Percentiles rank a stretch among this genome's conserved stretches.
These are phyloP conservation scores for Beverwykella pulmonaria DNA, from an alignment of 495 filamentous ascomycete genomes.

Conservation along the genomic window DNA sequence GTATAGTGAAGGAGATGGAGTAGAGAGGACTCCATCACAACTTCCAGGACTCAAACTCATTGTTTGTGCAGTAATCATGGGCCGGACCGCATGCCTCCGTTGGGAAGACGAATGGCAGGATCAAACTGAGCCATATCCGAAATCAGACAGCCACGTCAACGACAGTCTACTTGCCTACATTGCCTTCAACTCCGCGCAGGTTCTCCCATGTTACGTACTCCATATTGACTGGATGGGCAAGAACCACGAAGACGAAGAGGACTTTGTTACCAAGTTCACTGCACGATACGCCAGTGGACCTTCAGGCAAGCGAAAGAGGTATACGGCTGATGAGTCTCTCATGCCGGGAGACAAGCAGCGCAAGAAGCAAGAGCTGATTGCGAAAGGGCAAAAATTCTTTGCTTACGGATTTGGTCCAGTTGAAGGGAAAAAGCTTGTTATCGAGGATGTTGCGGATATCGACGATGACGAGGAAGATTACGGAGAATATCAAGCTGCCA, in stretches of 20 bases:
- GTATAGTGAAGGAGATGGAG: constrained; percentile 36
- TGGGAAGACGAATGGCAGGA: constrained; percentile 37
- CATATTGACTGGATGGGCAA: constrained; percentile 45
- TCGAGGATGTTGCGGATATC: constrained; percentile 49
- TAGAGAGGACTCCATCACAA: constrained; percentile 35
- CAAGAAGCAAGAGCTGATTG: constrained; percentile 40
- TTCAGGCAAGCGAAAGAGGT: background rate
- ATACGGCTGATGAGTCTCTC: background rate
- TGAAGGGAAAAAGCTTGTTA: constrained; percentile 44
- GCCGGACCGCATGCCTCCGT: constrained; percentile 36
- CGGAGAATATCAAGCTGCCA: constrained; percentile 48
- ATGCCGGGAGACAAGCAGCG: constrained; percentile 41
- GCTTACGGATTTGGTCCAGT: constrained; percentile 50
- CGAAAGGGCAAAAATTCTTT: constrained; percentile 49
- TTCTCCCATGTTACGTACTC: constrained; percentile 51
- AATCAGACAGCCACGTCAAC: constrained; percentile 46
- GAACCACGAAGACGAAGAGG: constrained; percentile 15
- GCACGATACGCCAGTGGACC: background rate
- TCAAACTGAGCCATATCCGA: constrained; percentile 25
- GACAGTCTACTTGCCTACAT: constrained; percentile 46
- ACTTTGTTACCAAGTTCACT: background rate
- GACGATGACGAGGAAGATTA: constrained; percentile 51
- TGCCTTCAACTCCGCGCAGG: constrained; percentile 49
- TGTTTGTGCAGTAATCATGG: constrained; percentile 50
- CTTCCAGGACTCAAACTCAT: constrained; percentile 47